Conservation (phyloP, 2,329 filamentous ascomycete species). For the Exophiala aquamarina region DNA sequence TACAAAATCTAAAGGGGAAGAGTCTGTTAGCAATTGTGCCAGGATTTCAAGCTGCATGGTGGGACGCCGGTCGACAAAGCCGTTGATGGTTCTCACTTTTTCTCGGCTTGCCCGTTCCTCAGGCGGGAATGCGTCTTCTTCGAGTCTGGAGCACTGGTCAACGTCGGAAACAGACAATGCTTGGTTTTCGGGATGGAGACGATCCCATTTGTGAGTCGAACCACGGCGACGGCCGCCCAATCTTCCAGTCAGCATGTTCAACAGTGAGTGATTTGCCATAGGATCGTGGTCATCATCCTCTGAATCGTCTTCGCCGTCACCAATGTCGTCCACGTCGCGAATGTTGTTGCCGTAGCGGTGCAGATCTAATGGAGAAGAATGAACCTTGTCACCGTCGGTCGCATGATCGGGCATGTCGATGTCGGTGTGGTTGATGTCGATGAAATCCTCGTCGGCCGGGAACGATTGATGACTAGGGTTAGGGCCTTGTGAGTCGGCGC, state of each 20-base stretch:
- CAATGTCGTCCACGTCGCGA: conserved; percentile 19
- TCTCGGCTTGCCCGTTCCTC: conserved; percentile 58
- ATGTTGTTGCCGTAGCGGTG: conserved; percentile 22
- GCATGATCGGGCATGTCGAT: conserved; percentile 23
- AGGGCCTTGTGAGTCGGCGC: conserved; percentile 10
- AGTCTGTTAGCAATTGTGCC: conserved; percentile 1
- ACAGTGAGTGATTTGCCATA: conserved; percentile 27
- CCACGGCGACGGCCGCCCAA: conserved; percentile 26
- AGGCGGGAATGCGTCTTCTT: conserved; percentile 59
- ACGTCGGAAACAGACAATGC: conserved; percentile 60
- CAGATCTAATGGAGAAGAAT: conserved; percentile 19
- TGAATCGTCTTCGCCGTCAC: conserved; percentile 25
- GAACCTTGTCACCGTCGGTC: conserved; percentile 10
- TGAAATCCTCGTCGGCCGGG: conserved; percentile 26
- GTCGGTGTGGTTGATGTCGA: conserved; percentile 27
- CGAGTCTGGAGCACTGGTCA: conserved; percentile 57
- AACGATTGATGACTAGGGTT: conserved; percentile 12
- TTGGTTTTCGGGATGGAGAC: conserved; percentile 71
- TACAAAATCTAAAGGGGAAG: conserved; percentile 64
- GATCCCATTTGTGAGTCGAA: conserved; percentile 42
- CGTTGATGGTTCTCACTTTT: conserved; percentile 52
- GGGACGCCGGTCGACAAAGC: neutral
- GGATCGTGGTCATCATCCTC: conserved; percentile 25
- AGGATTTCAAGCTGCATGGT: neutral
- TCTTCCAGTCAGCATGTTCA: conserved; percentile 28